Percentiles rank a stretch among this genome's conserved stretches.
Conservation (phyloP, 192 early-diverging fungal genomes). For the Coemansia pectinata region DNA sequence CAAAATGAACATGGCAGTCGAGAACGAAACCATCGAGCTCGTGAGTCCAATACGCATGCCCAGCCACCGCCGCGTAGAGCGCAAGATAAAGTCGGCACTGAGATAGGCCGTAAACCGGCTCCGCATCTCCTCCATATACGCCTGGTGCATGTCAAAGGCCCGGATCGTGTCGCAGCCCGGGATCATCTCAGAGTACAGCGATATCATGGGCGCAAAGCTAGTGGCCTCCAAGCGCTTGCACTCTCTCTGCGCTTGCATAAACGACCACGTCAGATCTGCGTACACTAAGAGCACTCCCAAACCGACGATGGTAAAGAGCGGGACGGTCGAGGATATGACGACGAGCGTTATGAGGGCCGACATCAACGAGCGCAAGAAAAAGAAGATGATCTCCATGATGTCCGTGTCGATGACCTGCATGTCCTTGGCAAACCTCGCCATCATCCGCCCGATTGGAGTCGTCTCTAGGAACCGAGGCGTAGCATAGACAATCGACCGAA, state of each 20-base stretch:
- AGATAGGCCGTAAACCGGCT: constrained; percentile 68
- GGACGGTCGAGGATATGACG: constrained; percentile 62
- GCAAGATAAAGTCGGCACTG: constrained; percentile 75
- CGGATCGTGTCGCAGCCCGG: constrained; percentile 71
- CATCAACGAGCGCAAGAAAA: constrained; percentile 57
- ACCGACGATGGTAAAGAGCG: constrained; percentile 70
- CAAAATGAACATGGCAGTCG: constrained; percentile 66
- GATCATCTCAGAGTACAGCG: constrained; percentile 78
- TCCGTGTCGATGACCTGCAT: constrained; percentile 75
- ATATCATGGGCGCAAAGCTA: constrained; percentile 66
- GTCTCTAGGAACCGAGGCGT: constrained; percentile 84
- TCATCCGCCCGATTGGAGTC: constrained; percentile 78
- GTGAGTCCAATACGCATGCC: constrained; percentile 73
- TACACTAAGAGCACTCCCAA: constrained; percentile 61
- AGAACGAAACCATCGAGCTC: constrained; percentile 69
- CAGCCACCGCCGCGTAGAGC: constrained; percentile 78
- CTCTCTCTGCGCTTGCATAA: constrained; percentile 75
- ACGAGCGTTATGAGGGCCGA: constrained; percentile 59
- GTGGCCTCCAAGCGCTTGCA: constrained; percentile 79
- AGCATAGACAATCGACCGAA: constrained; percentile 63
- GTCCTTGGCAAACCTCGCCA: constrained; percentile 82
- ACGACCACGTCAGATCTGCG: constrained; percentile 62
- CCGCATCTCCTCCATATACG: constrained; percentile 64
- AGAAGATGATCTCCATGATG: constrained; percentile 58
- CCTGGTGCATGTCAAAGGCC: constrained; percentile 70